These are phyloP conservation scores for Venturia nashicola DNA, from an alignment of 2,329 filamentous ascomycete genomes.

Conservation along the genomic window DNA sequence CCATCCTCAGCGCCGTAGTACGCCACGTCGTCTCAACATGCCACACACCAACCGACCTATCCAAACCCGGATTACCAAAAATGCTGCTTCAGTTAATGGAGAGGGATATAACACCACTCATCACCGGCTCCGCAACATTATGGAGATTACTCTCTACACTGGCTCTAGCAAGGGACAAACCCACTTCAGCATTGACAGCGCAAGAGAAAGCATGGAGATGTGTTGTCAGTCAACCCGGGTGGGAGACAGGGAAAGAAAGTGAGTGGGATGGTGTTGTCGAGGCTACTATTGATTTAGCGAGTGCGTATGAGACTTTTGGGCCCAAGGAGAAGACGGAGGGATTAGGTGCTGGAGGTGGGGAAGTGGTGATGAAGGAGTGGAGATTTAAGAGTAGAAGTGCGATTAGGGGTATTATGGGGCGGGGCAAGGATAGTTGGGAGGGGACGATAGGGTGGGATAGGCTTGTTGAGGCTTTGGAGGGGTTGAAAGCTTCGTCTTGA, in stretches of 20 bases:
- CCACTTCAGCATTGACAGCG: constrained; percentile 61
- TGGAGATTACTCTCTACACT: constrained; percentile 66
- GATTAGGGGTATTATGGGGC: constrained; percentile 69
- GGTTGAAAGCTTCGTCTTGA: background rate
- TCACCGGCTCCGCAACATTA: constrained; percentile 64
- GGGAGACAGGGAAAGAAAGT: constrained; percentile 42
- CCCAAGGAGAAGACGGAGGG: constrained; percentile 39
- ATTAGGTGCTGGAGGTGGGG: constrained; percentile 34
- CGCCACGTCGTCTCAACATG: constrained; percentile 50
- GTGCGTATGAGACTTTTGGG: constrained; percentile 66
- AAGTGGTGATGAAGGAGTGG: constrained; percentile 65
- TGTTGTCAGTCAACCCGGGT: constrained; percentile 43
- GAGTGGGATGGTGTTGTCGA: constrained; percentile 63
- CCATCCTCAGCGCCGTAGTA: constrained; percentile 60
- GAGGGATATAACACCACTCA: constrained; percentile 62
- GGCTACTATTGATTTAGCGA: constrained; percentile 69
- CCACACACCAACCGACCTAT: constrained; percentile 24
- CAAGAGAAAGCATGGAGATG: constrained; percentile 86
- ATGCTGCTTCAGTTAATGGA: constrained; percentile 64
- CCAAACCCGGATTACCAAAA: constrained; percentile 38
- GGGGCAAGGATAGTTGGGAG: constrained; percentile 74
- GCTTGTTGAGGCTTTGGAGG: constrained; percentile 38
- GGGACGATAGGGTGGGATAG: constrained; percentile 55
- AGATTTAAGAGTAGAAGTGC: constrained; percentile 79
- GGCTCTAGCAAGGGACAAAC: constrained; percentile 61